Percentiles rank a stretch among this genome's conserved stretches.
phyloP scores from a whole-genome alignment of 148 eudicot species.

The Rhododendron molle region DNA sequence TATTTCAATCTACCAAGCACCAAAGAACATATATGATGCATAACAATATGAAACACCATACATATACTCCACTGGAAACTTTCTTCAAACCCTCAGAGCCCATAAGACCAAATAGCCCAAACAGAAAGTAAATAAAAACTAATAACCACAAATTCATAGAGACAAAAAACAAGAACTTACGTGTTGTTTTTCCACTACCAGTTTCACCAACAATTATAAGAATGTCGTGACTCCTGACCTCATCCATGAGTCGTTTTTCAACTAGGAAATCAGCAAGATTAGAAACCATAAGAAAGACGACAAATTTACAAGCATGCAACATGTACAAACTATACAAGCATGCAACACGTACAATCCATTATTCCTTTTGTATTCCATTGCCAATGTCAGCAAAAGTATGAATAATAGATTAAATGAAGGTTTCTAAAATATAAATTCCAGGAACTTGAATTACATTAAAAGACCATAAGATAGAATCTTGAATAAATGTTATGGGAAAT shows the following conservation, averaged over 20 bases:
- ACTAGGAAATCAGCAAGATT: constrained; percentile 31
- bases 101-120: not conserved
- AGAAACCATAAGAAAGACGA: not conserved
- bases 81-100: not conserved
- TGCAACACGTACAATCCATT: not conserved
- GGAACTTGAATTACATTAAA: not conserved
- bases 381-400: not conserved
- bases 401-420: not conserved
- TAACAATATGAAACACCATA: not conserved
- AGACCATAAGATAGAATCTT: not conserved
- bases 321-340: not conserved
- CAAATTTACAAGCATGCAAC: not conserved
- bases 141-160: not conserved
- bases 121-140: not conserved
- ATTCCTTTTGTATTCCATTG: not conserved
- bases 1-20: not conserved
- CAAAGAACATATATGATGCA: not conserved
- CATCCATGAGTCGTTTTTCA: constrained; percentile 69
- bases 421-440: not conserved
- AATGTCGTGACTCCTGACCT: constrained; percentile 57
- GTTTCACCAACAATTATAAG: constrained; percentile 97
- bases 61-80: not conserved
- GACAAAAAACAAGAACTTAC: constrained; percentile 36
- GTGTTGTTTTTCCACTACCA: constrained; percentile 98
- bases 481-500: not conserved